Conservation (phyloP, 768 basidiomycete species). For the Suillus luteus region DNA sequence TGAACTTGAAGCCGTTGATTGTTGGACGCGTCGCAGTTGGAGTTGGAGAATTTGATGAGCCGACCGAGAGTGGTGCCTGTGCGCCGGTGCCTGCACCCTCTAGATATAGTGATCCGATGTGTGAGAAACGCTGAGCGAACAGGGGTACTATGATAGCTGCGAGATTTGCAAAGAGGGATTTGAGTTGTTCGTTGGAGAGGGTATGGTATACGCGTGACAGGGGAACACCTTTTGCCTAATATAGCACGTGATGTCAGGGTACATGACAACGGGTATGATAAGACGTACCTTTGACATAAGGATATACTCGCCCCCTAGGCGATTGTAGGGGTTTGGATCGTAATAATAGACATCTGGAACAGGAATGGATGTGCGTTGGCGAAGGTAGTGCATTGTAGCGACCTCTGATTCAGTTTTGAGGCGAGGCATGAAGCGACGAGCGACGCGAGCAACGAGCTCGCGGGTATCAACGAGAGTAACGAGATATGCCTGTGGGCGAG, state of each 20-base stretch:
- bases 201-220: slow-evolving; percentile 72
- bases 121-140: slow-evolving; percentile 74
- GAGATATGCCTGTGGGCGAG: slow-evolving; percentile 63
- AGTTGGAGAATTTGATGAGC: slow-evolving; percentile 28
- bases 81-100: slow-evolving; percentile 29
- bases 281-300: slow-evolving; percentile 78
- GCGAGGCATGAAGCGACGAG: slow-evolving; percentile 82
- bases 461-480: slow-evolving; percentile 62
- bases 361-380: slow-evolving; percentile 67
- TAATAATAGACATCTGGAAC: slow-evolving; percentile 77
- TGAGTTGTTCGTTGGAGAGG: slow-evolving; percentile 63
- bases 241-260: slow-evolving; percentile 12
- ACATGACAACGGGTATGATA: slow-evolving; percentile 6
- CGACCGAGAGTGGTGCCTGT: slow-evolving; percentile 20
- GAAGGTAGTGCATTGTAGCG: slow-evolving; percentile 81
- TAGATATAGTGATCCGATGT: slow-evolving; percentile 75
- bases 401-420: slow-evolving; percentile 88
- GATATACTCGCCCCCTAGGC: slow-evolving; percentile 83
- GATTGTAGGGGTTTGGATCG: slow-evolving; percentile 83
- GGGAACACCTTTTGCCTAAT: slow-evolving; percentile 73
- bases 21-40: slow-evolving; percentile 28
- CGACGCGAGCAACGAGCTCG: slow-evolving; percentile 76
- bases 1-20: slow-evolving; percentile 23
- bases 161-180: slow-evolving; percentile 65
- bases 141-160: slow-evolving; percentile 70